Evolutionary conservation across 2,329 filamentous ascomycete species (phyloP).

Genomic region (Phialemonium atrogriseum): DNA sequence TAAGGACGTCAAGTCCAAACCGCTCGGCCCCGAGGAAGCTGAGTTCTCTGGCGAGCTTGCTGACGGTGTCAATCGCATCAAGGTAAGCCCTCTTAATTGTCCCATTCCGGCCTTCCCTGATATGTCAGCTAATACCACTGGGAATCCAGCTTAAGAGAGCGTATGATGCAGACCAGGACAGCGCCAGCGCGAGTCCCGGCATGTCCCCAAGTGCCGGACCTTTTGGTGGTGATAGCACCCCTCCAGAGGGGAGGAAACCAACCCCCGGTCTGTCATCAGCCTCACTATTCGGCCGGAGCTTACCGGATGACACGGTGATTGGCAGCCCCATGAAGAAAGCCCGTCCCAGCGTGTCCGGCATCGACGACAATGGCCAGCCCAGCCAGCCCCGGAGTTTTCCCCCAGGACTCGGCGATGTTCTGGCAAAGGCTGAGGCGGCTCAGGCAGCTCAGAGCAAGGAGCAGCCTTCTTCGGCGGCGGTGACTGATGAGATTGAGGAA

Average conservation of each 20-base stretch:
- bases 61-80: slow-evolving; percentile 75
- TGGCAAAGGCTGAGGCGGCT: slow-evolving; percentile 27
- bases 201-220: slow-evolving; percentile 38
- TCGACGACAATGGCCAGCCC: slow-evolving; percentile 17
- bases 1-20: slow-evolving; percentile 49
- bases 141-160: slow-evolving; percentile 65
- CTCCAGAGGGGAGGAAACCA: slow-evolving; percentile 23
- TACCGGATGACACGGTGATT: slow-evolving; percentile 39
- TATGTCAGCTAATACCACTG: slow-evolving; percentile 9
- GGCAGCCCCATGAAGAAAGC: slow-evolving; percentile 73
- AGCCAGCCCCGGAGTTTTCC: slow-evolving; percentile 23
- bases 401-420: slow-evolving; percentile 30
- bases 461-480: slow-evolving; percentile 13
- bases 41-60: slow-evolving; percentile 66
- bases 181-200: slow-evolving; percentile 29
- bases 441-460: slow-evolving; percentile 13
- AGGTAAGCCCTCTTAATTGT: slow-evolving; percentile 40
- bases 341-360: slow-evolving; percentile 51
- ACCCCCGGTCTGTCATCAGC: slow-evolving; percentile 22
- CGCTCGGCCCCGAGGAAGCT: slow-evolving; percentile 62
- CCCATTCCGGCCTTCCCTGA: not conserved
- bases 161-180: slow-evolving; percentile 64
- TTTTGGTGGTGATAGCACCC: slow-evolving; percentile 27
- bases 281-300: slow-evolving; percentile 29
- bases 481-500: slow-evolving; percentile 26